Evolutionary conservation across 768 basidiomycete genomes (phyloP).

Genomic region (Russula lepida): DNA sequence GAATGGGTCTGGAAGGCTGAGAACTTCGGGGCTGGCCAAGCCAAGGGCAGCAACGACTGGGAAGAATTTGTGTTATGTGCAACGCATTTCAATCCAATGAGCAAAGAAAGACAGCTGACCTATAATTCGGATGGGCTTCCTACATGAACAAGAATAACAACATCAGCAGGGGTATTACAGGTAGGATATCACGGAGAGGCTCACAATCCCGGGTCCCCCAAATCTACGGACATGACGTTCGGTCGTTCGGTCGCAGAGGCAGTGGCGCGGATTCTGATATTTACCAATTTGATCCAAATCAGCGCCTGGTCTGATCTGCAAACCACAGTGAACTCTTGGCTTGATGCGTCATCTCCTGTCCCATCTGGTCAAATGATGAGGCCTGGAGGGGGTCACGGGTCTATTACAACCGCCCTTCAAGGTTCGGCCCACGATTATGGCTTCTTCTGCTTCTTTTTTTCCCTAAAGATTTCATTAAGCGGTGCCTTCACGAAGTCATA

Average conservation of each 20-base stretch:
- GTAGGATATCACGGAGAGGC: constrained; percentile 5
- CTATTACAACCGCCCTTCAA: neutral
- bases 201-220: constrained; percentile 23
- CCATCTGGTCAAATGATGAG: constrained; percentile 5
- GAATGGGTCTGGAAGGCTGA: constrained; percentile 94
- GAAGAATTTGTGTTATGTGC: neutral
- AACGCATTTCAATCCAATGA: neutral
- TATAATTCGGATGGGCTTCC: constrained; percentile 72
- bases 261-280: too few species aligned
- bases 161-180: neutral
- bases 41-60: constrained; percentile 93
- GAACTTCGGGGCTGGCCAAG: constrained; percentile 91
- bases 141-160: constrained; percentile 23
- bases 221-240: constrained; percentile 25
- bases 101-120: constrained; percentile 36
- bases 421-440: neutral
- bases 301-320: too few species aligned
- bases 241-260: too few species aligned
- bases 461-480: neutral
- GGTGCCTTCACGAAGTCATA: constrained; percentile 11
- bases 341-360: constrained; percentile 14
- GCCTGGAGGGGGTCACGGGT: constrained; percentile 7
- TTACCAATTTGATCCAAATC: too few species aligned
- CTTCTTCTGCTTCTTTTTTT: constrained; percentile 5
- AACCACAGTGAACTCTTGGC: too few species aligned